Base-by-base conservation (phyloP, 495 filamentous ascomycete species). In the Lasiosphaeris hirsuta region DNA sequence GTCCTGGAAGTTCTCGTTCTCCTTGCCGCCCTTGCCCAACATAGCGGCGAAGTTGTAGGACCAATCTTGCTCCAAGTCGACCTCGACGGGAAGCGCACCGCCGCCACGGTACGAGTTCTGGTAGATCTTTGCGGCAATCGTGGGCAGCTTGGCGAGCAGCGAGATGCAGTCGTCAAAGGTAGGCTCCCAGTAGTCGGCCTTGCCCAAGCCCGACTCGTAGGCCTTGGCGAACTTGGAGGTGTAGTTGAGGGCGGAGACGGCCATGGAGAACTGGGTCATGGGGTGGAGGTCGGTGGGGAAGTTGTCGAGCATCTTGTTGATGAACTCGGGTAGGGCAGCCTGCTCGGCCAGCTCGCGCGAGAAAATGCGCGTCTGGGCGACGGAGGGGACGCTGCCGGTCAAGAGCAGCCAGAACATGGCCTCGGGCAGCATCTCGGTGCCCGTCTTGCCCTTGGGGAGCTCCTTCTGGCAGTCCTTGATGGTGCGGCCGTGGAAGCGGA, bases 361-460 rank as follows among this genome's bases (percentile, higher is more conserved):
- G 61, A 98, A 84, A 43, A 76, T 75, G 63, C 94, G 90, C 51
- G 91, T 82, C 72, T 98, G 94, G 37, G 72, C 70, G 19, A 86
- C 87, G 2, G 88, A 88, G 9, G 94, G 94, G 19, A 98, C 89
- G 72, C 93, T 81, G 56, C 94, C 95, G 8, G 94, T 98, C 58
- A 98, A 75, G 13, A 98, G 86, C 23, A 98, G 87, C 94, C 94
- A 98, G 82, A 98, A 98, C 94, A 98, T 97, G 68, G 92, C 86
- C 74, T 98, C 94, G 38, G 94, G 94, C 2, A 98, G 86, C 95
- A 97, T 97, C 78, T 98, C 93, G n/a, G 90, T 94, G 56, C 94
- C 94, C 2, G 88, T 84, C 54, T 83, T 89, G 51, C 92, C 94
- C 78, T 96, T 97, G 64, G 94, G 94, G 7, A 98, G 84, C 69